phyloP scores from a whole-genome alignment of 78 protist genomes.

The Speleostelium caveatum region DNA sequence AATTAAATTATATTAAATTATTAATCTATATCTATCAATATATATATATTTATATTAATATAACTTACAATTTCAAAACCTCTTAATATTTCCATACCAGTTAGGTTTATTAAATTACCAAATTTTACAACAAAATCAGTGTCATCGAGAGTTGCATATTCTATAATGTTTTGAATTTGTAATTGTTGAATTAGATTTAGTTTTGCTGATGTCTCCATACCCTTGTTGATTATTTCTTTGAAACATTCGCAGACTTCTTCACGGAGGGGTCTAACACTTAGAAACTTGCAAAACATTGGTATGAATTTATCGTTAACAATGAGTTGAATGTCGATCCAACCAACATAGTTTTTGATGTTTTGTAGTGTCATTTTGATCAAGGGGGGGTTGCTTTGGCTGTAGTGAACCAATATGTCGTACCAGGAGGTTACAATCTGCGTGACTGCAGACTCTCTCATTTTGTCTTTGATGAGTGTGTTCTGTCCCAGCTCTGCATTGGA shows the following conservation, averaged over 20 bases:
- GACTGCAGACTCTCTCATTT: conserved; percentile 71
- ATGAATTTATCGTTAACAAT: conserved; percentile 78
- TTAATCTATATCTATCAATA: too few relatives aligned
- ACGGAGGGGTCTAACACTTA: conserved; percentile 23
- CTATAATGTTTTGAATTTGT: conserved; percentile 43
- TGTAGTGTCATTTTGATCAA: conserved; percentile 57
- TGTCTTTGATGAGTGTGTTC: conserved; percentile 77
- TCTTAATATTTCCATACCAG: conserved; percentile 81
- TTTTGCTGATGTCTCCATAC: conserved; percentile 76
- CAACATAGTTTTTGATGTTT: conserved; percentile 75
- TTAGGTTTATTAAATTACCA: conserved; percentile 68
- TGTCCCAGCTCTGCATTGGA: conserved; percentile 70
- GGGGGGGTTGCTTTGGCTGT: conserved; percentile 15
- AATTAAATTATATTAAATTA: too few relatives aligned
- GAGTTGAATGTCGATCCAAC: conserved; percentile 81
- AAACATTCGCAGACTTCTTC: conserved; percentile 67
- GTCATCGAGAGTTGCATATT: conserved; percentile 27
- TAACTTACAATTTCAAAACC: conserved; percentile 47
- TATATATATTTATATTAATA: not conserved
- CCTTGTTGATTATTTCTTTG: conserved; percentile 72
- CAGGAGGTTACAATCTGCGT: conserved; percentile 66
- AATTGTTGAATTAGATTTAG: conserved; percentile 46
- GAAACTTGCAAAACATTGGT: conserved; percentile 57
- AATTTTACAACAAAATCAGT: conserved; percentile 59
- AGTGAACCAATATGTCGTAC: conserved; percentile 67